phyloP scores from a whole-genome alignment of 352 stramenopile genomes.

The Pythium sp. region DNA sequence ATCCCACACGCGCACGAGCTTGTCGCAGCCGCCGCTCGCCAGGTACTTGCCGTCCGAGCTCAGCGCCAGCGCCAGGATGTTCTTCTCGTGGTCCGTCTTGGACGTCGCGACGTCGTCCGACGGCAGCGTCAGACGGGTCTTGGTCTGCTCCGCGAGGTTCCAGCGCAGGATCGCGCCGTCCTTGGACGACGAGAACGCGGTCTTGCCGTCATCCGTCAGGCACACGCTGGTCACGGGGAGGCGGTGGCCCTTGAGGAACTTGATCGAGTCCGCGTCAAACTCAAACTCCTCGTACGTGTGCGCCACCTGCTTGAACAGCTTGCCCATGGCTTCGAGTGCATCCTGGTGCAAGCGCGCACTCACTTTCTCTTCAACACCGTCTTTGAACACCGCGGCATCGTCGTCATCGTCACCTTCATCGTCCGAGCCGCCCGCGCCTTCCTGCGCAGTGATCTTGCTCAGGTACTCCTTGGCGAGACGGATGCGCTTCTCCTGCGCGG shows the following conservation, averaged over 20 bases:
- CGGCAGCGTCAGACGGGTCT: slow-evolving; percentile 61
- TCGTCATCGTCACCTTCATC: slow-evolving; percentile 43
- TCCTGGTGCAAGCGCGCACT: slow-evolving; percentile 81
- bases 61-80: slow-evolving; percentile 82
- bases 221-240: slow-evolving; percentile 88
- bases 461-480: slow-evolving; percentile 89
- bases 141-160: slow-evolving; percentile 80
- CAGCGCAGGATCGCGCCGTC: slow-evolving; percentile 91
- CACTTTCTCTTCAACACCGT: slow-evolving; percentile 66
- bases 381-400: slow-evolving; percentile 24
- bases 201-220: slow-evolving; percentile 86
- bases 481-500: slow-evolving; percentile 85
- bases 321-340: slow-evolving; percentile 81
- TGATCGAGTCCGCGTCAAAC: slow-evolving; percentile 76
- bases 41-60: slow-evolving; percentile 92
- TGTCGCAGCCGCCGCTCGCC: slow-evolving; percentile 88
- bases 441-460: slow-evolving; percentile 76
- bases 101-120: slow-evolving; percentile 56
- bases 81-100: slow-evolving; percentile 76
- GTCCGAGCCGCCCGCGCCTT: slow-evolving; percentile 31
- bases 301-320: slow-evolving; percentile 86
- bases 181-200: slow-evolving; percentile 90
- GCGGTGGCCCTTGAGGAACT: slow-evolving; percentile 71
- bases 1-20: slow-evolving; percentile 90
- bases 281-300: slow-evolving; percentile 75